Base-by-base conservation (phyloP, 208 protist genomes). In the Trypanosoma theileri region DNA sequence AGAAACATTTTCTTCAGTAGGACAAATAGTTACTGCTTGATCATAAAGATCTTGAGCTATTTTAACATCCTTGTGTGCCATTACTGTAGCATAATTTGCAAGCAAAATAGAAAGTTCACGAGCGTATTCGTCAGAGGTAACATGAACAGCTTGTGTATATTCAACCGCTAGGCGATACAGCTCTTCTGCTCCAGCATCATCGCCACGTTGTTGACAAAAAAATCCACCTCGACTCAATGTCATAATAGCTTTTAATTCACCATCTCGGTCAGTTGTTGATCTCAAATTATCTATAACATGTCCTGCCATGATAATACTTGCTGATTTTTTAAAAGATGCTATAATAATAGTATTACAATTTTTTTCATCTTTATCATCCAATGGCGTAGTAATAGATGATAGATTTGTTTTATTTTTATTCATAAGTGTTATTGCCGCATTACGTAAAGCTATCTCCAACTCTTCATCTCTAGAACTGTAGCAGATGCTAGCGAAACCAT, bases 141-240 rank as follows among this genome's bases (percentile, higher is more conserved):
- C 52, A 46, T 59, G 10, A 16, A 52, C 51, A 12, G 67, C 22
- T 42, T 82, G 71, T 35, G 78, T 70, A 45, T 84, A 77, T 26
- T 79, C 75, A 19, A 89, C 67, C 1, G 88, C 85, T 19, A 78
- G 50, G 9, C 72, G 75, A 77, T 93, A 93, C 35, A 93, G 70
- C 57, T 93, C 82, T 54, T 79, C 82, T n/a, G 88, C 82, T 4
- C 85, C 73, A 52, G 72, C 67, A 26, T 69, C 72, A 58, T 84
- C 79, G n/a, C 81, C 82, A 66, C 88, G 77, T 60, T 85, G 79
- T 24, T 91, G 84, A 61, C 87, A 93, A 66, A 91, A 93, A 65
- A 91, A 93, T 45, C 85, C 88, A 63, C 84, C 88, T 14, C 88
- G 84, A 71, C 82, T 93, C 16, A 93, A 79, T 59, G 79, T 80